These are phyloP conservation scores for Trypanosoma vivax DNA, from an alignment of 208 protist species.

Conservation along the genomic window DNA sequence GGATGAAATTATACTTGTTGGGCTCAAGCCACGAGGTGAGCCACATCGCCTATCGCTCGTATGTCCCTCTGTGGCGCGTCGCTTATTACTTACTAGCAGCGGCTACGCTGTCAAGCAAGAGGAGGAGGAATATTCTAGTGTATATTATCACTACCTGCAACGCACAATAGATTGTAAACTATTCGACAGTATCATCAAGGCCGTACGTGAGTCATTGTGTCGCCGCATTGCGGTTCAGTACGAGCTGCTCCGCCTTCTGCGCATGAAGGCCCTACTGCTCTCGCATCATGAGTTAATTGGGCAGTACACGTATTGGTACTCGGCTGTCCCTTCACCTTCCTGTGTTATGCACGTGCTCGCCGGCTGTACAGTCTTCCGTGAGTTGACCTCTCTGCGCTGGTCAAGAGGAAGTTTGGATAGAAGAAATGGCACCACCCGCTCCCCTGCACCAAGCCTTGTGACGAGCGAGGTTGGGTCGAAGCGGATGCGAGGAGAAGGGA, in stretches of 20 bases:
- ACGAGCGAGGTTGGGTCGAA: neutral
- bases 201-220: constrained; percentile 45
- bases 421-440: too few relatives aligned
- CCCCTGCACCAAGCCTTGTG: neutral
- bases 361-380: constrained; percentile 30
- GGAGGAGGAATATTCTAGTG: neutral
- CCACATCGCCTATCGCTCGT: constrained; percentile 48
- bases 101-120: neutral
- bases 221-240: constrained; percentile 64
- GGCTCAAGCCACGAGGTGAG: constrained; percentile 34
- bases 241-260: constrained; percentile 57
- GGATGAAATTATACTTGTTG: constrained; percentile 51
- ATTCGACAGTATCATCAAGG: constrained; percentile 28
- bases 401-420: neutral
- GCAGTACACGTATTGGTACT: constrained; percentile 56
- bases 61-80: constrained; percentile 32
- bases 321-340: constrained; percentile 34
- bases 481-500: constrained; percentile 1
- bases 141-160: constrained; percentile 12
- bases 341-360: constrained; percentile 54
- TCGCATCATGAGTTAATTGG: constrained; percentile 31
- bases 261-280: constrained; percentile 32
- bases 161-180: constrained; percentile 22
- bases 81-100: constrained; percentile 14
- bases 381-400: constrained; percentile 25